Base-by-base conservation (phyloP, 345 rosid species). In the Raphanus raphanistrum region DNA sequence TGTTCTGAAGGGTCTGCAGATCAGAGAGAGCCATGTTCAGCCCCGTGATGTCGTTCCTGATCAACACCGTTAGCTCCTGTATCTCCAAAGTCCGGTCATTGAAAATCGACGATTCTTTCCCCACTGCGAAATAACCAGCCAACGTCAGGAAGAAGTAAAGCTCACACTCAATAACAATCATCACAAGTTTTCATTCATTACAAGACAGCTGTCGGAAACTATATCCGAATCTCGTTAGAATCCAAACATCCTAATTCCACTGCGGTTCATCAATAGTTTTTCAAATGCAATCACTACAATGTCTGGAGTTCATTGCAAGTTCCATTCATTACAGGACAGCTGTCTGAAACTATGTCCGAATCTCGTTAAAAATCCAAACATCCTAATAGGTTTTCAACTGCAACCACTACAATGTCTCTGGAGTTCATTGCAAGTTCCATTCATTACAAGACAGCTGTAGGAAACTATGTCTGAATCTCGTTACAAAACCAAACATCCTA, bases 51-150 rank as follows among this genome's bases (percentile, higher is more conserved):
- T 94, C 93, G 69, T 90, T 86, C 87, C 92, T 94, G 66, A 92
- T 87, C 86, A 94, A 76, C 17, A 76, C 88, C 26, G 97, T 94
- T 66, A 92, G 66, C 73, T 94, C 94, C 73, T 94, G 93, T 82
- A 94, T 94, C 59, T 92, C 91, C 62, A 92, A 68, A 1, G 87
- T 81, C 1, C 93, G 91, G 82, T 94, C 97, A 80, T 90, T 85
- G 77, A 94, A 94, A 87, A 92, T 92, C 0, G 97, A 92, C 17
- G 98, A 90, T 79, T 85, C 86, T 72, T 88, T 94, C 2, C 91
- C 92, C 89, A 92, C 95, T 94, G 75, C 64, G 11, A 31, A 6
- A 36, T 7, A 26, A 27, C 38, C 27, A 67, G 5, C 15, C n/a
- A 57, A 9, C 4, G 17, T 31, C 63, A 64, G 28, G 3, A 32